Base-by-base conservation (phyloP, 1,139 yeast genomes). In the Trichomonascaceae sp. region DNA sequence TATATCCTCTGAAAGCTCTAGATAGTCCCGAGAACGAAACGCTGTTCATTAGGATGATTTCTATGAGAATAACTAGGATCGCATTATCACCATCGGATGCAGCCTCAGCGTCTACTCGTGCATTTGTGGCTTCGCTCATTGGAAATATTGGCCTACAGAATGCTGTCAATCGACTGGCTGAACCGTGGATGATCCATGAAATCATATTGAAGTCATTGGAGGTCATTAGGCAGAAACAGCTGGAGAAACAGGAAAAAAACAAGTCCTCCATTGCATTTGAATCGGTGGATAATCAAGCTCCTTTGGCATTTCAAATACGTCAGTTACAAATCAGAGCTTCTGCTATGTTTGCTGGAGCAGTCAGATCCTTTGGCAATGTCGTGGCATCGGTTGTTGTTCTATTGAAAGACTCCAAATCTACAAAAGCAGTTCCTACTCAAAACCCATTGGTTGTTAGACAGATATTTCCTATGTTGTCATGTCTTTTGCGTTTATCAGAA, bases 1-100 rank as follows among this genome's bases (percentile, higher is more conserved):
- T 74, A 6, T 63, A 73, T 69, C 84, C 74, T 63, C 87, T 76
- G 72, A 81, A 70, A 66, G 87, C 77, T 58, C 74, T 73, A 66
- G 63, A 57, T 6, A 52, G 53, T 20, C 47, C 58, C 2, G 65
- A 61, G 5, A 56, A 60, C 22, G 63, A 65, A 60, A 64, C 59
- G 51, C 57, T 66, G 13, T 77, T 74, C 58, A 55, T 72, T 24
- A 65, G 67, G 38, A 56, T 74, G 1, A 51, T 79, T 41, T 62
- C 75, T 0, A 68, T 67, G 38, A 68, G 68, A 0, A 50, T 78
- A 12, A 62, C 75, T 3, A 58, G 63, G 0, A 58, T 65, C n/a
- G 51, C 76, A 2, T 58, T 79, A 12, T 79, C 80, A 1, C 62
- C 64, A 5, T 75, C 73, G 22, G 76, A 71, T 43, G 53, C 65